These are phyloP conservation scores for Veloboletus limbatus DNA, from an alignment of 1,284 basidiomycete genomes.

Conservation along the genomic window DNA sequence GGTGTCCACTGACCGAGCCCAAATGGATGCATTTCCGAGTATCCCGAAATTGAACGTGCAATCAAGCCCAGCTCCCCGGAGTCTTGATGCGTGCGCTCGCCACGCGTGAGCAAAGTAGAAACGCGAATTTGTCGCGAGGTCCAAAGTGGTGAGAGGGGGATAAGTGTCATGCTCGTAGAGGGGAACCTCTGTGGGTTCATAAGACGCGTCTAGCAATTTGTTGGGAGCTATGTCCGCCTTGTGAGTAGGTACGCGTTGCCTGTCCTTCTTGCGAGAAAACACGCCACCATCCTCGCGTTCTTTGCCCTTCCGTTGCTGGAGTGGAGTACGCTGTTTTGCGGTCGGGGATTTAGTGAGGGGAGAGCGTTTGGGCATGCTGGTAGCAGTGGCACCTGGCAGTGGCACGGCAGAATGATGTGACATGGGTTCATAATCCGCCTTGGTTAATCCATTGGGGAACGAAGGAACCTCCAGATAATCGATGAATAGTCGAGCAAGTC, in stretches of 20 bases:
- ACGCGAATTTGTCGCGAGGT: conserved; percentile 22
- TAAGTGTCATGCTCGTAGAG: conserved; percentile 18
- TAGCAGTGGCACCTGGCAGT: not conserved
- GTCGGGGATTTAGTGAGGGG: not conserved
- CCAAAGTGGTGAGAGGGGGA: conserved; percentile 16
- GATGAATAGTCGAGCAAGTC: conserved; percentile 11
- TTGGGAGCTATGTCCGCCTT: not conserved
- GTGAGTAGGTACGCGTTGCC: not conserved
- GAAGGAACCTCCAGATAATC: conserved; percentile 22
- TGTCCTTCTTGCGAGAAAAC: conserved; percentile 2
- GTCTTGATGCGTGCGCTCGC: conserved; percentile 17
- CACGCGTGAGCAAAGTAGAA: conserved; percentile 25
- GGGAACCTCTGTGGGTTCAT: conserved; percentile 13
- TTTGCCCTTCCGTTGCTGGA: conserved; percentile 19
- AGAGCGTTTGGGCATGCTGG: not conserved
- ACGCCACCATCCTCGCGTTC: conserved; percentile 15
- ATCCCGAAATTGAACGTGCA: conserved; percentile 4
- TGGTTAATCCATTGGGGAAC: conserved; percentile 23
- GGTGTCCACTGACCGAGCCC: not conserved
- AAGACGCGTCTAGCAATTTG: conserved; percentile 11
- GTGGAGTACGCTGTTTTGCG: not conserved
- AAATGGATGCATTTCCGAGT: conserved; percentile 7
- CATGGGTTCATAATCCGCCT: conserved; percentile 18
- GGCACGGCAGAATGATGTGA: not conserved
- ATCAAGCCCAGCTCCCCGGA: conserved; percentile 11